Evolutionary conservation across 2,329 filamentous ascomycete species (phyloP).

Genomic region (Thielaviopsis ethacetica): DNA sequence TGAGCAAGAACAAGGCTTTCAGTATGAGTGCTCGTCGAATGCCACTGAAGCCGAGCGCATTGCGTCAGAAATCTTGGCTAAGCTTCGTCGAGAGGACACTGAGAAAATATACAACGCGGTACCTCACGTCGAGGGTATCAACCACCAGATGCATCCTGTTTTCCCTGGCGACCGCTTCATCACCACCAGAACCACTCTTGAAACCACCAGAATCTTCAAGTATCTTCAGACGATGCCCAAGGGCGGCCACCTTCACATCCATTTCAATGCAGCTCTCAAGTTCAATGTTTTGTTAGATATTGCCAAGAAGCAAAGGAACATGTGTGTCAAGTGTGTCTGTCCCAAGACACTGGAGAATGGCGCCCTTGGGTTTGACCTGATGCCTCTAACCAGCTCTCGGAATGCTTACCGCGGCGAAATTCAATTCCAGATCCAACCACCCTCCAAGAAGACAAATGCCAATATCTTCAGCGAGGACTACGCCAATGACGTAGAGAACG

Average conservation of each 20-base stretch:
- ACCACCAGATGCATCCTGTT: constrained; percentile 26
- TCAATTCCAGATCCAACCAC: constrained; percentile 37
- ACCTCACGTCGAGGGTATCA: constrained; percentile 12
- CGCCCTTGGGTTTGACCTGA: constrained; percentile 20
- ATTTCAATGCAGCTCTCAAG: constrained; percentile 59
- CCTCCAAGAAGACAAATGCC: constrained; percentile 11
- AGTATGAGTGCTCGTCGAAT: no score
- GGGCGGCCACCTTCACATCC: constrained; percentile 56
- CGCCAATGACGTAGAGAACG: not conserved
- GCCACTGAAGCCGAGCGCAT: no score
- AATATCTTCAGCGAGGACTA: constrained; percentile 36
- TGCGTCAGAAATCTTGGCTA: not conserved
- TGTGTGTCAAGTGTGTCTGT: constrained; percentile 47
- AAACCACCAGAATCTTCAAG: constrained; percentile 37
- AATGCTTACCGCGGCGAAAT: constrained; percentile 41
- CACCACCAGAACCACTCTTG: constrained; percentile 35
- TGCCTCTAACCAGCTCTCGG: constrained; percentile 21
- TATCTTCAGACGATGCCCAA: constrained; percentile 39
- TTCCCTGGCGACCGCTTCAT: constrained; percentile 42
- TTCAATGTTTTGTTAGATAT: constrained; percentile 41
- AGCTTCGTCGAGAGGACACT: not conserved
- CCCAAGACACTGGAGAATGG: constrained; percentile 25
- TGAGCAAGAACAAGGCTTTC: no score
- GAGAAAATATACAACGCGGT: not conserved
- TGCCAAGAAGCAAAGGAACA: constrained; percentile 39